Base-by-base conservation (phyloP, 1,284 basidiomycete genomes). In the Ceratobasidium sp. region DNA sequence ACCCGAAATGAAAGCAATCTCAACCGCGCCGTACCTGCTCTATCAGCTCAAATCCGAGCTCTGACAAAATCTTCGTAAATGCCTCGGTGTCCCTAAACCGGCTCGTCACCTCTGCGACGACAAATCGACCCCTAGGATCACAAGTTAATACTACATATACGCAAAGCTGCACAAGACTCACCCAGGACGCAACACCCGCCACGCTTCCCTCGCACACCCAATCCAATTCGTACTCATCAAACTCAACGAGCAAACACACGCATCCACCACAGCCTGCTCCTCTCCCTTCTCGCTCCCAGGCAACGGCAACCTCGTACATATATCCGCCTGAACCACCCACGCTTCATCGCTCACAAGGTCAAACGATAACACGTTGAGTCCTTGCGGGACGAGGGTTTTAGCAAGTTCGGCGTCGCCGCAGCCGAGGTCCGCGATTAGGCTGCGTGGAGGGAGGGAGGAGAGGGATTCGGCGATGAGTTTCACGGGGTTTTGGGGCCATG, bases 141-240 rank as follows among this genome's bases (percentile, higher is more conserved):
- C 41, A 73, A 2, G 24, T 67, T 15, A 57, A 44, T 47, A n/a
- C 11, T 41, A 41, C n/a, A 1, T n/a, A 17, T 33, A 41, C 17
- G 27, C 62, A 60, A 50, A 66, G 71, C 29, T 53, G 67, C 73
- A 29, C 36, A n/a, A 60, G 1, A 86, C 92, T 80, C 80, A 97
- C 96, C 89, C 90, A 15, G 87, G 83, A 80, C 91, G 92, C 51
- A 99, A 85, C 41, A 99, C 89, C 75, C 98, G 86, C 88, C 93
- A 93, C 2, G 94, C 93, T 82, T 99, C 97, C 41, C 93, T 87
- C 47, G 99, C 87, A 81, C 95, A 96, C 29, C 88, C 88, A 17
- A 95, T 88, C 98, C 98, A 99, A 82, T 99, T 98, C 11, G 92
- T 95, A 47, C 95, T 94, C 98, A 99, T 99, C 76, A 99, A 85